Evolutionary conservation across 805 yeast genomes (phyloP), one percentile per base, ranked within the genome.

Genomic region (Lipomyces spencermartinsiae): DNA sequence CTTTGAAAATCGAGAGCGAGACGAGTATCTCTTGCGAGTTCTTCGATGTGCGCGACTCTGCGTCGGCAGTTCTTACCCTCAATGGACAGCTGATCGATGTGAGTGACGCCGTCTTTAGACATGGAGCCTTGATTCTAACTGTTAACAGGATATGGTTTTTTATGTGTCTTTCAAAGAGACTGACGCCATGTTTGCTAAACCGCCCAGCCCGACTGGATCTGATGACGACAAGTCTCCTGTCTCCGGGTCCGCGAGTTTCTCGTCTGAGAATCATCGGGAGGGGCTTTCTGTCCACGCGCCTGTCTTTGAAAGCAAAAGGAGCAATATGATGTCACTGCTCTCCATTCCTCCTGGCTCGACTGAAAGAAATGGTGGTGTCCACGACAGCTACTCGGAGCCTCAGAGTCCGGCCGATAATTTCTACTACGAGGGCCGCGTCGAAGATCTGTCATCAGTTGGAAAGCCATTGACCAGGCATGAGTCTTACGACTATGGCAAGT

Each of bases 41-140:
- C 67, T 79, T 69, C 63, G 82, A 80, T 64, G 69, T 80, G 29
- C 74, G 82, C 54, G 74, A 79, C 22, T 76, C 82, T 1, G 77
- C 80, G 58, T 72, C 74, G 25, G 77, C 80, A 3, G 74, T 67
- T 49, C 55, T 69, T 43, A 62, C 71, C 67, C 37, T 69, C 61
- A 34, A 70, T 74, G 59, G 77, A 61, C 43, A 72, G 70, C 29
- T 75, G 75, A 31, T 69, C 74, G 68, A 73, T 16, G 73, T 70
- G 37, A 58, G 65, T 35, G 16, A 53, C n/a, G 33, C 61, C 33
- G 19, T 46, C 53, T 56, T 22, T n/a, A 34, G 14, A 22, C 25
- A n/a, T 46, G 22, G 49, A 37, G 4, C 1, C 22, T 8, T 19
- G 14, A 10, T 49, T 31, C 58, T 33, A 14, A n/a, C 33, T 29